Conservation (phyloP, 1,284 basidiomycete species). For the Leccinum pachyderme region DNA sequence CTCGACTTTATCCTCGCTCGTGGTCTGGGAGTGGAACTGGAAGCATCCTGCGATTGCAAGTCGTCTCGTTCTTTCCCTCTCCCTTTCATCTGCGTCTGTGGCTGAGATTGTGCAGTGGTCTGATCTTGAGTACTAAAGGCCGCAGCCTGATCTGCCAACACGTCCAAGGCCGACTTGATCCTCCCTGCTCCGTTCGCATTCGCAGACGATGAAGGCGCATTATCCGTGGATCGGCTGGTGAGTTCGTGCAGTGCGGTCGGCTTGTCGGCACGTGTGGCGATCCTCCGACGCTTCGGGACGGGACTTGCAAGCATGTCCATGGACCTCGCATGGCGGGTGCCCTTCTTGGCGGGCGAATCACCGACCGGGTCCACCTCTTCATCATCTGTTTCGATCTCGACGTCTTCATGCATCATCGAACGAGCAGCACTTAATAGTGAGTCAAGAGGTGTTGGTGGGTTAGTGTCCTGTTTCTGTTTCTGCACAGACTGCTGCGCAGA, state of each 20-base stretch:
- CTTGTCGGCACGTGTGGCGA: slow-evolving; percentile 15
- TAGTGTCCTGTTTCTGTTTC: slow-evolving; percentile 20
- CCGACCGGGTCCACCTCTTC: slow-evolving; percentile 19
- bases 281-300: slow-evolving; percentile 28
- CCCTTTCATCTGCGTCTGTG: slow-evolving; percentile 8
- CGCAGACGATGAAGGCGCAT: neutral
- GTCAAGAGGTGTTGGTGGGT: slow-evolving; percentile 42
- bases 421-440: slow-evolving; percentile 62
- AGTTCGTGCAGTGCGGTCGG: slow-evolving; percentile 5
- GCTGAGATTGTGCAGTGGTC: neutral
- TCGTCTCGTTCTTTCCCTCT: slow-evolving; percentile 20
- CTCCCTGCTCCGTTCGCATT: slow-evolving; percentile 20
- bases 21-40: slow-evolving; percentile 5
- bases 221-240: neutral
- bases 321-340: slow-evolving; percentile 16
- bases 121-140: slow-evolving; percentile 32
- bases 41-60: slow-evolving; percentile 2
- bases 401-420: slow-evolving; percentile 49
- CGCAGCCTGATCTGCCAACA: slow-evolving; percentile 70
- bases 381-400: slow-evolving; percentile 20
- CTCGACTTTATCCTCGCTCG: slow-evolving; percentile 10
- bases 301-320: slow-evolving; percentile 38
- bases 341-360: slow-evolving; percentile 12
- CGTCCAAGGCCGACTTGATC: slow-evolving; percentile 57
- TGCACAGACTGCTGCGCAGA: slow-evolving; percentile 22